phyloP scores from a whole-genome alignment of 768 basidiomycete species.

The Antrodiella citrinella region DNA sequence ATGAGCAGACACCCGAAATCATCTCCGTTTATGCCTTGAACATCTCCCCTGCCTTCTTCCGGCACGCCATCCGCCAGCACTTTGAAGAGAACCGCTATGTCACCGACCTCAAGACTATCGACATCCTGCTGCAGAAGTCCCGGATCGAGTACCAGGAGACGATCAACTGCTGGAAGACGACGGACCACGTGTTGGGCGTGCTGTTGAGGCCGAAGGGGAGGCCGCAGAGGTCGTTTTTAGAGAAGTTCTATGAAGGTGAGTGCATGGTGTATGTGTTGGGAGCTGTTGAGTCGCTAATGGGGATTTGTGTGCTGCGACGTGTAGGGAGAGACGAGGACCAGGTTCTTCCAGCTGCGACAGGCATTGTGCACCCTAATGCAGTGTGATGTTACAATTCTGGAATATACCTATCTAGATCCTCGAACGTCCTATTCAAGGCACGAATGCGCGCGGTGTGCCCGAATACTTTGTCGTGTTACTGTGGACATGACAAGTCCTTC shows the following conservation, averaged over 20 bases:
- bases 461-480: no score
- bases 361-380: slow-evolving; percentile 24
- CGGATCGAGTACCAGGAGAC: slow-evolving; percentile 90
- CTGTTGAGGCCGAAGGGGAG: slow-evolving; percentile 45
- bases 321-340: slow-evolving; percentile 73
- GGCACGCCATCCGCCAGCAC: slow-evolving; percentile 74
- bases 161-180: slow-evolving; percentile 90
- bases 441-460: no score
- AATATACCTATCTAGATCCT: not conserved
- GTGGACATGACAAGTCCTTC: no score
- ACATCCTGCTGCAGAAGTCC: slow-evolving; percentile 78
- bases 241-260: slow-evolving; percentile 80
- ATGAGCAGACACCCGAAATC: slow-evolving; percentile 81
- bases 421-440: not conserved
- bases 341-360: slow-evolving; percentile 60
- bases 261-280: slow-evolving; percentile 7
- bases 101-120: slow-evolving; percentile 73
- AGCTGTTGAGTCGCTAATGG: not conserved
- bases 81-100: slow-evolving; percentile 85
- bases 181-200: slow-evolving; percentile 70
- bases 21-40: slow-evolving; percentile 74
- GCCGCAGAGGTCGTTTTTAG: slow-evolving; percentile 55
- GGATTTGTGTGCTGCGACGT: slow-evolving; percentile 1
- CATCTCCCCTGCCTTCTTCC: slow-evolving; percentile 67
- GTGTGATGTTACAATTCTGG: slow-evolving; percentile 4